phyloP scores from a whole-genome alignment of 2,329 filamentous ascomycete species.

The Colletotrichum tanaceti region DNA sequence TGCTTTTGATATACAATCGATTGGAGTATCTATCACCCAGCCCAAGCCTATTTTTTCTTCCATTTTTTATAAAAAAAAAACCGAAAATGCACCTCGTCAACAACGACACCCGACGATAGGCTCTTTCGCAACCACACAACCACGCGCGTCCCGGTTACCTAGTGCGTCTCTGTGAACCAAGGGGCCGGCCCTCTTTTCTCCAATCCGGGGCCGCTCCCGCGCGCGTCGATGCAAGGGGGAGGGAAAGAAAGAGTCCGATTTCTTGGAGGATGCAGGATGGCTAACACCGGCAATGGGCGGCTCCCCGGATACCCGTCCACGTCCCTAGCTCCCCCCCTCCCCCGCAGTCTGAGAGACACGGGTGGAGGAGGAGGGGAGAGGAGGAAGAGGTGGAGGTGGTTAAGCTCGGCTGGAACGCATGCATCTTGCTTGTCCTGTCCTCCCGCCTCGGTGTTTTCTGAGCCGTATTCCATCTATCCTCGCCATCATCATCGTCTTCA shows the following conservation, averaged over 20 bases:
- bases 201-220: constrained; percentile 28
- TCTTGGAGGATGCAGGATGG: constrained; percentile 40
- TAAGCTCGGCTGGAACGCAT: constrained; percentile 24
- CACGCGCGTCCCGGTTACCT: not conserved
- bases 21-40: too few relatives aligned
- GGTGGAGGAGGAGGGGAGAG: too few relatives aligned
- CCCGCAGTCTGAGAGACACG: constrained; percentile 24
- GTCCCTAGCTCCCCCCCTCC: constrained; percentile 9
- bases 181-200: constrained; percentile 32
- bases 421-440: constrained; percentile 7
- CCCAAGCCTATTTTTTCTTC: too few relatives aligned
- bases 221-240: constrained; percentile 25
- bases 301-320: constrained; percentile 44
- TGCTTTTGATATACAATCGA: not conserved
- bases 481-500: not conserved
- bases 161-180: not conserved
- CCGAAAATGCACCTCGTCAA: too few relatives aligned
- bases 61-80: too few relatives aligned
- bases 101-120: not conserved
- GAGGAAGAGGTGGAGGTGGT: constrained; percentile 1
- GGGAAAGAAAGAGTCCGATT: too few relatives aligned
- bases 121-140: not conserved
- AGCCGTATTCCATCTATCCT: too few relatives aligned
- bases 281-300: constrained; percentile 52
- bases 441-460: not conserved